These are phyloP conservation scores for Crithidia sp. DNA, from an alignment of 208 protist genomes.

Conservation along the genomic window DNA sequence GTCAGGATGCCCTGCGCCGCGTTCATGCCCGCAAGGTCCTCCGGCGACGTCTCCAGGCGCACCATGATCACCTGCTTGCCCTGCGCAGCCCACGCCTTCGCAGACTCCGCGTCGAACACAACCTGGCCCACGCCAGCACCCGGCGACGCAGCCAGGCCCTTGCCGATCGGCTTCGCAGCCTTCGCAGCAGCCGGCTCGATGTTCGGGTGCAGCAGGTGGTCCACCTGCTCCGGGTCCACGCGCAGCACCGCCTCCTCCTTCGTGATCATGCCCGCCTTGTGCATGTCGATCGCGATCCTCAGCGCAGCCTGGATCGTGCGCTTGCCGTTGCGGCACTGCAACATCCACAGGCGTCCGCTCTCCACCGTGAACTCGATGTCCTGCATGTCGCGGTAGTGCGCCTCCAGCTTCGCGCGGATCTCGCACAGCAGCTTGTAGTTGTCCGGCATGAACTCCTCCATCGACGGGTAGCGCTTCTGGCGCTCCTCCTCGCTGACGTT, in stretches of 20 bases:
- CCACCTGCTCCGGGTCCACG: slow-evolving; percentile 83
- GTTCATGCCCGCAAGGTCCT: slow-evolving; percentile 94
- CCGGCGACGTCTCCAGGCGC: slow-evolving; percentile 93
- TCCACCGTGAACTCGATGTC: slow-evolving; percentile 98
- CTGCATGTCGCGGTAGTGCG: slow-evolving; percentile 95
- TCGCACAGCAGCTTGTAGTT: slow-evolving; percentile 87
- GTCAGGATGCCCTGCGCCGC: slow-evolving; percentile 92
- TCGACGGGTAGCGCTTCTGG: slow-evolving; percentile 60
- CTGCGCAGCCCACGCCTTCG: slow-evolving; percentile 53
- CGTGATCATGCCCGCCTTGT: slow-evolving; percentile 89
- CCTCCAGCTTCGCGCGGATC: slow-evolving; percentile 82
- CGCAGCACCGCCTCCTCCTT: slow-evolving; percentile 91
- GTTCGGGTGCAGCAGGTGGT: slow-evolving; percentile 90
- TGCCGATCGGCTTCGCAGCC: slow-evolving; percentile 72
- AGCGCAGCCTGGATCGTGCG: slow-evolving; percentile 92
- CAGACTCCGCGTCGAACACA: slow-evolving; percentile 88
- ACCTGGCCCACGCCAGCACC: slow-evolving; percentile 92
- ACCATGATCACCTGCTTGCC: slow-evolving; percentile 92
- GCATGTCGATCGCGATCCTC: slow-evolving; percentile 91
- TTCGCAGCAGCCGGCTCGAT: slow-evolving; percentile 72
- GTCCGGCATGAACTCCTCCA: slow-evolving; percentile 90
- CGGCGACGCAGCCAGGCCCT: slow-evolving; percentile 93
- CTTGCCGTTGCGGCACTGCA: slow-evolving; percentile 95
- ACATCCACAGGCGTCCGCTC: slow-evolving; percentile 93
- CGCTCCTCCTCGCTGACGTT: slow-evolving; percentile 72